Conservation (phyloP, 1,139 yeast genomes). For the Sugiyamaella neomexicana region DNA sequence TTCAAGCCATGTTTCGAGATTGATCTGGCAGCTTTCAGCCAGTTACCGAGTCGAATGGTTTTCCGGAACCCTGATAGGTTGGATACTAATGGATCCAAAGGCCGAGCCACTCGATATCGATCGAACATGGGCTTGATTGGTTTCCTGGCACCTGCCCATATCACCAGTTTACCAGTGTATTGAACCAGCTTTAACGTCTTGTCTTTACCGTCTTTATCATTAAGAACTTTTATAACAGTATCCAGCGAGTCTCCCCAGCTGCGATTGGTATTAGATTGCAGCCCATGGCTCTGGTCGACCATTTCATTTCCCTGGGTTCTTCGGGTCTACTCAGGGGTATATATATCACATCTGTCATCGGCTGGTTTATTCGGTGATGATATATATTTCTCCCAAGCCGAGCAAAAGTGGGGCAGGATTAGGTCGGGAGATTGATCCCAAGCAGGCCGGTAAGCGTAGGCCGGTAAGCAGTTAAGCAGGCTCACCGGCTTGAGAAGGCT, state of each 20-base stretch:
- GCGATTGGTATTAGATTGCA: neutral
- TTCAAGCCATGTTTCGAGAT: constrained; percentile 17
- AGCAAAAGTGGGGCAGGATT: too few species aligned
- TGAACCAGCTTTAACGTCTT: constrained; percentile 37
- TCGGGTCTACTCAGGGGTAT: neutral
- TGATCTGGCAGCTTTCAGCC: constrained; percentile 32
- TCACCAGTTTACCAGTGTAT: constrained; percentile 33
- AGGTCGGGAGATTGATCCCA: too few species aligned
- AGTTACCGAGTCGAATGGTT: constrained; percentile 38
- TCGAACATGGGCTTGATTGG: constrained; percentile 14
- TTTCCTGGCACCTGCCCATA: constrained; percentile 25
- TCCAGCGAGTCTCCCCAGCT: constrained; percentile 22
- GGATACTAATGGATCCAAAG: constrained; percentile 31
- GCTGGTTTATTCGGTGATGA: too few species aligned
- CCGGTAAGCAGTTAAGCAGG: too few species aligned
- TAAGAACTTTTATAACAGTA: constrained; percentile 27
- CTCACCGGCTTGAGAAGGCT: too few species aligned
- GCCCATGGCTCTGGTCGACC: neutral
- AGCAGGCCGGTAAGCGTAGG: too few species aligned
- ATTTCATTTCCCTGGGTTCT: neutral
- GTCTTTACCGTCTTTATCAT: constrained; percentile 37
- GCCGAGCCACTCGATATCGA: constrained; percentile 18
- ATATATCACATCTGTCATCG: too few species aligned
- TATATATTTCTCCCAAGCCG: too few species aligned
- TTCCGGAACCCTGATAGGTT: constrained; percentile 38